Percentiles rank a stretch among this genome's conserved stretches.
Conservation (phyloP, 495 filamentous ascomycete species). For the Penicillium nucicola region DNA sequence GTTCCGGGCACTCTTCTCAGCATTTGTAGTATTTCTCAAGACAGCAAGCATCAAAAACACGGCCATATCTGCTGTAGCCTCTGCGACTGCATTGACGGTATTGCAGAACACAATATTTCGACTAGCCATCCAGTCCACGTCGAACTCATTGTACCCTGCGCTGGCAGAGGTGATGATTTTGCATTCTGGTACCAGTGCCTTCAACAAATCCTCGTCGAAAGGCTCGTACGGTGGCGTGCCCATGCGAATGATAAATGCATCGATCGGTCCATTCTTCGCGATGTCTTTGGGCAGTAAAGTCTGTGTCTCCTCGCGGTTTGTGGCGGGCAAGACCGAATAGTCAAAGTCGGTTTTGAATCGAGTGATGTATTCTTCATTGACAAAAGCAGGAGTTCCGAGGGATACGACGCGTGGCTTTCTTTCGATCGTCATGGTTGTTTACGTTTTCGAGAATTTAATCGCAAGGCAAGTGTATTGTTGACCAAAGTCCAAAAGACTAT, state of each 20-base stretch:
- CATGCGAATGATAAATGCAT: conserved; percentile 38
- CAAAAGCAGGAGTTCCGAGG: conserved; percentile 10
- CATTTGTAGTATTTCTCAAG: conserved; percentile 54
- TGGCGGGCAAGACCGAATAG: conserved; percentile 16
- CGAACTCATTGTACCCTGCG: conserved; percentile 40
- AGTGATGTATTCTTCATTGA: conserved; percentile 7
- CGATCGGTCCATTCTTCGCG: conserved; percentile 23
- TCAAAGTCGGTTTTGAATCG: conserved; percentile 12
- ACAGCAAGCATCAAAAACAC: conserved; percentile 67
- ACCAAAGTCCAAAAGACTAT: too few relatives aligned
- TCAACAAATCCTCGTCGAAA: conserved; percentile 35
- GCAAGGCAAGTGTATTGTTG: too few relatives aligned
- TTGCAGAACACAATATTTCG: conserved; percentile 54
- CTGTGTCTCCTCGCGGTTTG: conserved; percentile 16
- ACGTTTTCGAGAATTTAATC: too few relatives aligned
- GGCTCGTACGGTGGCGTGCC: conserved; percentile 37
- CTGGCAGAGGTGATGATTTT: conserved; percentile 32
- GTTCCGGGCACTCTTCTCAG: conserved; percentile 47
- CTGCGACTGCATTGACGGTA: conserved; percentile 63
- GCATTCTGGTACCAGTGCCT: conserved; percentile 18
- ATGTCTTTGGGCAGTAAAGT: conserved; percentile 11
- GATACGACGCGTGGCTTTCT: conserved; percentile 15
- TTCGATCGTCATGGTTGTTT: too few relatives aligned
- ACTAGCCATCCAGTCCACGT: conserved; percentile 31
- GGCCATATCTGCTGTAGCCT: conserved; percentile 66